Base-by-base conservation (phyloP, 2,329 filamentous ascomycete genomes). In the Dothideomycetes sp. region DNA sequence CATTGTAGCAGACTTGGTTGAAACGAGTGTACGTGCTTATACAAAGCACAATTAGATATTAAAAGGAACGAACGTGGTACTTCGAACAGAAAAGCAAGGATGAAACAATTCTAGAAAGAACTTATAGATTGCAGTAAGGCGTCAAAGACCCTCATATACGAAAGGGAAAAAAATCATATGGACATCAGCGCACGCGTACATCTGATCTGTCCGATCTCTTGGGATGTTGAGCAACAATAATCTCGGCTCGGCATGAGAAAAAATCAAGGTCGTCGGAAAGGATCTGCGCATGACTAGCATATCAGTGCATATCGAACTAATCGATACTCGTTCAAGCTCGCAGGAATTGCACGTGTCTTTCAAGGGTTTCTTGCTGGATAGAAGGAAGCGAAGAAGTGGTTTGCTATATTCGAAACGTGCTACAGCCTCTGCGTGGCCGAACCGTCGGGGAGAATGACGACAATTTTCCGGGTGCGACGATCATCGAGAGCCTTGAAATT, bases 1-100 rank as follows among this genome's bases (percentile, higher is more conserved):
- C 36, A 39, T 39, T 10, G 18, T 17, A n/a, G 36, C 20, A 31
- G 23, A n/a, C n/a, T n/a, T n/a, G n/a, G n/a, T n/a, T n/a, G 23
- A 25, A 39, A 39, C 36, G 36, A 39, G 7, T 32, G 36, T 18
- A 39, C 36, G 36, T 39, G 36, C 28, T 20, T 24, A 24, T 17
- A 24, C 2, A 18, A 31, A 30, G 36, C 27, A 31, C 36, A 39
- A 30, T 4, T 7, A 4, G 27, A 19, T 7, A 19, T 8, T 24
- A 13, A 19, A 22, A 16, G 9, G 9, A 38, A 17, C 17, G 4
- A 31, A 29, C 23, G 5, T 20, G 36, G 15, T 31, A 24, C 30
- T n/a, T 20, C 28, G 18, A n/a, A 12, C 24, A 13, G n/a, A 10
- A 31, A 31, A 16, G 34, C 12, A 37, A 37, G 34, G 25, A 19